Conservation (phyloP, 176 grass and related monocot genomes). For the Typha latifolia region DNA sequence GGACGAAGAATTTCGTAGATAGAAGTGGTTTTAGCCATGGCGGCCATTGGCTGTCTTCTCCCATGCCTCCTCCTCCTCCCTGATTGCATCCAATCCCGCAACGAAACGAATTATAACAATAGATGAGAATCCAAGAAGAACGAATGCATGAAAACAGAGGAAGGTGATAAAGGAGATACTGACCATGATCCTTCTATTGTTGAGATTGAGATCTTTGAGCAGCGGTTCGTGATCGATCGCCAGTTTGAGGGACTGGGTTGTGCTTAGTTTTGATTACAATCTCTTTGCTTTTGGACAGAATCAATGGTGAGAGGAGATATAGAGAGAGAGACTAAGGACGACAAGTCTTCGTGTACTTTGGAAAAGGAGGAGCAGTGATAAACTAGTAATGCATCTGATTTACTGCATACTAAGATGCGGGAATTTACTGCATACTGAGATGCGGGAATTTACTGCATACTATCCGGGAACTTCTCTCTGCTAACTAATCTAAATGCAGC, state of each 20-base stretch:
- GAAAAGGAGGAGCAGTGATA: background rate
- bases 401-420: too few species aligned
- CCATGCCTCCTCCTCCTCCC: slow-evolving; percentile 18
- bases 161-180: background rate
- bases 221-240: slow-evolving; percentile 53
- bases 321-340: background rate
- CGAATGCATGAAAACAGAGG: slow-evolving; percentile 11
- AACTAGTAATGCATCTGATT: too few species aligned
- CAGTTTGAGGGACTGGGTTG: slow-evolving; percentile 11
- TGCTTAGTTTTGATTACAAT: too few species aligned
- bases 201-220: slow-evolving; percentile 28
- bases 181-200: slow-evolving; percentile 41
- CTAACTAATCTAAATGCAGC: too few species aligned
- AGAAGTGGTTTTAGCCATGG: slow-evolving; percentile 88
- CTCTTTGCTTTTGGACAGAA: background rate
- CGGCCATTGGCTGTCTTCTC: slow-evolving; percentile 56
- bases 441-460: too few species aligned
- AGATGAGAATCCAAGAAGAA: background rate
- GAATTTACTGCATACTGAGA: too few species aligned
- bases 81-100: background rate
- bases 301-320: background rate
- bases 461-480: too few species aligned
- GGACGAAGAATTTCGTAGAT: slow-evolving; percentile 77
- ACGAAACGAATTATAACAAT: background rate
- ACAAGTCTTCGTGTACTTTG: too few species aligned